Percentiles rank a stretch among this genome's conserved stretches.
Evolutionary conservation across 257 asterid species (phyloP).

Genomic region (Solanum chaucha): DNA sequence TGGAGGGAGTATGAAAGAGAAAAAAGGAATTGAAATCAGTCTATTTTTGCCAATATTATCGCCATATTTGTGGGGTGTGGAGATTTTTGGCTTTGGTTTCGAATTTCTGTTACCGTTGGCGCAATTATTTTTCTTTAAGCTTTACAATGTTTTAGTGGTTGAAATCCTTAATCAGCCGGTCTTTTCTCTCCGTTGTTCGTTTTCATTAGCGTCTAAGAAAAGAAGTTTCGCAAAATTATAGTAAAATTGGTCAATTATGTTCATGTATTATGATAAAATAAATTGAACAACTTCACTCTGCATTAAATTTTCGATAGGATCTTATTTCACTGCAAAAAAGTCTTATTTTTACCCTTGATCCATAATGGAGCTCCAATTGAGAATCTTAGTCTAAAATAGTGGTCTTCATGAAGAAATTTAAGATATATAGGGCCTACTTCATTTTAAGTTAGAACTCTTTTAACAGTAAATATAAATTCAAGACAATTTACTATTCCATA

Average conservation of each 20-base stretch:
- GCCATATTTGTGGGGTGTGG: constrained; percentile 8
- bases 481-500: not conserved
- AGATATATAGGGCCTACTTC: not conserved
- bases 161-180: not conserved
- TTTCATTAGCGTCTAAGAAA: not conserved
- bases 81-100: not conserved
- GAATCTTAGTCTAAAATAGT: not conserved
- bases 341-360: not conserved
- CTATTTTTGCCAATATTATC: constrained; percentile 5
- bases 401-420: not conserved
- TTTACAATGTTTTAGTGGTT: not conserved
- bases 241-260: not conserved
- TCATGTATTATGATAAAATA: not conserved
- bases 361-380: not conserved
- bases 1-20: not conserved
- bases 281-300: not conserved
- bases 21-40: not conserved
- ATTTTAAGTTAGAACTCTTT: not conserved
- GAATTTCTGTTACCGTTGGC: constrained; percentile 3
- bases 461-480: not conserved
- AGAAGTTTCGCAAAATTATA: not conserved
- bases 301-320: not conserved
- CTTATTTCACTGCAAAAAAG: not conserved
- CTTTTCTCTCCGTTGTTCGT: not conserved
- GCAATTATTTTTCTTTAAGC: not conserved